These are phyloP conservation scores for Myxozyma geophila DNA, from an alignment of 805 yeast genomes.

Conservation along the genomic window DNA sequence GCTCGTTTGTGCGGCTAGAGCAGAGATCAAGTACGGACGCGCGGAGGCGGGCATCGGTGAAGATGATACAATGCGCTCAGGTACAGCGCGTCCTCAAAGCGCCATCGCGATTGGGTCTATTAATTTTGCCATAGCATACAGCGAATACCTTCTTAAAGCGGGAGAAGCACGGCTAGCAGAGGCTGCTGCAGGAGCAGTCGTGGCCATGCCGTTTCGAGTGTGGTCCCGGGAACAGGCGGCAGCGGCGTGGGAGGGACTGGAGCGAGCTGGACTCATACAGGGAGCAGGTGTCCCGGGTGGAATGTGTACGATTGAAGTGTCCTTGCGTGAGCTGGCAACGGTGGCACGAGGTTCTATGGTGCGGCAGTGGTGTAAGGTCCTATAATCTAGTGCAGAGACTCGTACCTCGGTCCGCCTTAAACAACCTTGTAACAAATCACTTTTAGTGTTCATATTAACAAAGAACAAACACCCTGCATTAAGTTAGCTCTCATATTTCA, in stretches of 20 bases:
- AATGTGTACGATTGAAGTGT: constrained; percentile 18
- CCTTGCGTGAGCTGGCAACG: constrained; percentile 15
- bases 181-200: constrained; percentile 54
- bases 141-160: constrained; percentile 59
- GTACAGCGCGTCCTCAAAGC: constrained; percentile 36
- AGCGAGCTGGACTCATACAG: constrained; percentile 56
- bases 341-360: constrained; percentile 9
- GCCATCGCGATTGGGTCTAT: constrained; percentile 49
- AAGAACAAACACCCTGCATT: too few species aligned
- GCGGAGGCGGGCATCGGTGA: constrained; percentile 28
- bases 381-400: not conserved
- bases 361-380: constrained; percentile 21
- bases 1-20: constrained; percentile 75
- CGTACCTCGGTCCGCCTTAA: too few species aligned
- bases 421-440: too few species aligned
- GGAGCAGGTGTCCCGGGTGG: constrained; percentile 15
- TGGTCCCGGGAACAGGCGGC: constrained; percentile 67
- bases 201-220: constrained; percentile 47
- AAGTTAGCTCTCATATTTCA: too few species aligned
- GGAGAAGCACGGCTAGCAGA: constrained; percentile 34
- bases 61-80: constrained; percentile 40
- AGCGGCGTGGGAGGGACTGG: constrained; percentile 75
- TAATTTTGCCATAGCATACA: constrained; percentile 76
- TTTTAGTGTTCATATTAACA: too few species aligned
- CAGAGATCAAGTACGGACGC: constrained; percentile 53